Evolutionary conservation across 352 stramenopile species (phyloP), one percentile per base, ranked within the genome.

Genomic region (Globisporangium canariense): DNA sequence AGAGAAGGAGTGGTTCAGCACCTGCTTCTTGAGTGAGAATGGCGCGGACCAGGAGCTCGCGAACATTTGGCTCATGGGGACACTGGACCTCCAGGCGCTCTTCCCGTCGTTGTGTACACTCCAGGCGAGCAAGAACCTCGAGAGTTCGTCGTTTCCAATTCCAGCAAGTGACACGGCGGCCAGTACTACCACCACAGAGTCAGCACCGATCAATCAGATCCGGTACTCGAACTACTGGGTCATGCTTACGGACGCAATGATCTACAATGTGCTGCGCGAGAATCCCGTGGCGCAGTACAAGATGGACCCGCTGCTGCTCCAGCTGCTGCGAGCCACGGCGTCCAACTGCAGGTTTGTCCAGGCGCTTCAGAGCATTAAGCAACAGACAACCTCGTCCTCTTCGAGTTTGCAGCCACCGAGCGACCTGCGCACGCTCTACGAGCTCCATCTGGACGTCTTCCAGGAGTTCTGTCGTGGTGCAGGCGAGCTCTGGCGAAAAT

Each of bases 381-480:
- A 75, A n/a, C 25, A 28, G 25, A 38, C 58, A 56, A 22, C 36
- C 14, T 10, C 34, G n/a, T 16, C 30, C 14, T 28, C 22, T 28
- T 28, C 58, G 4, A 13, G 36, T 13, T 18, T 45, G 16, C 4
- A 60, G 20, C 28, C 56, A 4, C 51, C 68, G n/a, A 60, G n/a
- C 1, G 68, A 78, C 53, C 40, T 69, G 7, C n/a, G 38, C 28
- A 71, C 58, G 13, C 65, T 91, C 13, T 91, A 88, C 47, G 69
- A 72, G 50, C 67, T 91, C n/a, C 85, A 92, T 68, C 43, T 90
- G 43, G 67, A 90, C 52, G 43, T 91, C 5, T 94, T 92, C 63
- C 73, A 81, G 63, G 69, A 72, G 11, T 89, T 94, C 56, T 90
- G 79, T 45, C 67, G 60, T 60, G 79, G 70, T 65, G 69, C 71